These are phyloP conservation scores for Megacollybia platyphylla DNA, from an alignment of 1,284 basidiomycete genomes.

Conservation along the genomic window DNA sequence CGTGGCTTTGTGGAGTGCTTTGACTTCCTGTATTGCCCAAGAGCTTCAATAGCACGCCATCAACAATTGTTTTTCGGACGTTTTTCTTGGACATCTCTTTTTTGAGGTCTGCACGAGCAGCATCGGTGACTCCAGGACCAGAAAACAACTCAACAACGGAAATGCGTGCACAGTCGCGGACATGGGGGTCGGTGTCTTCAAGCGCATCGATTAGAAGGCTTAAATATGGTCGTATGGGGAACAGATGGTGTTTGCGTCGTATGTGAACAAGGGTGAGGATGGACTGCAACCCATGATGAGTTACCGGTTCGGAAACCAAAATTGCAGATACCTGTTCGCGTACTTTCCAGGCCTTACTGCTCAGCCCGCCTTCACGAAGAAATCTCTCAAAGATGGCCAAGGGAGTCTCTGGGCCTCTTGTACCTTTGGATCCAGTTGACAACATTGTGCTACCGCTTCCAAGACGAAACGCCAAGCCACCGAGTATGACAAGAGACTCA, in stretches of 20 bases:
- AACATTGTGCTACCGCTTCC: conserved; percentile 25
- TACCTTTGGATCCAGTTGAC: conserved; percentile 37
- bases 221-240: conserved; percentile 80
- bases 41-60: conserved; percentile 53
- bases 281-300: conserved; percentile 25
- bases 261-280: conserved; percentile 58
- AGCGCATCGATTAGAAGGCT: conserved; percentile 71
- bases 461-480: conserved; percentile 56
- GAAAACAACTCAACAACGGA: conserved; percentile 81
- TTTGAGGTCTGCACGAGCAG: conserved; percentile 86
- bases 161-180: conserved; percentile 75
- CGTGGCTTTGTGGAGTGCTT: conserved; percentile 33
- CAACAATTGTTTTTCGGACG: conserved; percentile 79
- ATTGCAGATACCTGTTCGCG: conserved; percentile 53
- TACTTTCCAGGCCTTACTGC: conserved; percentile 72
- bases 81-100: conserved; percentile 78
- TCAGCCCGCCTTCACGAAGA: conserved; percentile 59
- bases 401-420: conserved; percentile 68
- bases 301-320: conserved; percentile 3
- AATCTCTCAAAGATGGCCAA: conserved; percentile 67
- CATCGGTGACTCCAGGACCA: conserved; percentile 67
- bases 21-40: conserved; percentile 25
- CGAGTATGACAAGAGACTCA: conserved; percentile 60
- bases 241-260: conserved; percentile 50
- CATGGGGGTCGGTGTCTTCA: conserved; percentile 84